These are phyloP conservation scores for Maudiozyma serrabonitensis DNA, from an alignment of 805 yeast species.

Conservation along the genomic window DNA sequence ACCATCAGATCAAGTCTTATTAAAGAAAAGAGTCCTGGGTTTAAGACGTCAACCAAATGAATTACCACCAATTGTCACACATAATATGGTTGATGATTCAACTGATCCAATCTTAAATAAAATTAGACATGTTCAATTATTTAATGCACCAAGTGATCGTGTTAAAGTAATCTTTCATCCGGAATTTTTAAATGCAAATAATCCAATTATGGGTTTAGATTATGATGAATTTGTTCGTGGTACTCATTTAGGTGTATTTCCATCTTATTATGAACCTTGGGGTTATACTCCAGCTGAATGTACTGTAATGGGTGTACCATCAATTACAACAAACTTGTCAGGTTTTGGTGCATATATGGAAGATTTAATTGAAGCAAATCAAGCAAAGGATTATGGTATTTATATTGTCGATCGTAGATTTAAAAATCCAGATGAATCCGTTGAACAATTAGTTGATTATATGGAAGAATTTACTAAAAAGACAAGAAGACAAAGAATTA, in stretches of 20 bases:
- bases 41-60: constrained; percentile 63
- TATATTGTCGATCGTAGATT: constrained; percentile 91
- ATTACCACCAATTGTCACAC: constrained; percentile 93
- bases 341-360: constrained; percentile 99
- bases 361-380: constrained; percentile 75
- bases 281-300: constrained; percentile 99
- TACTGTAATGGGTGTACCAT: constrained; percentile 98
- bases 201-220: constrained; percentile 86
- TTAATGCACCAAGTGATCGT: constrained; percentile 81
- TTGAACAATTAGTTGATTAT: constrained; percentile 77
- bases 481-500: constrained; percentile 93
- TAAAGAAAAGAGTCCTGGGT: constrained; percentile 89
- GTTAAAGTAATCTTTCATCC: constrained; percentile 97
- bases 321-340: constrained; percentile 88
- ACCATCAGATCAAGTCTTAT: constrained; percentile 77
- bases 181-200: constrained; percentile 87
- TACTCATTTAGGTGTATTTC: constrained; percentile 96
- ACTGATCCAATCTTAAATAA: constrained; percentile 87
- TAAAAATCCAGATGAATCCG: constrained; percentile 87
- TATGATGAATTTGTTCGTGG: constrained; percentile 98
- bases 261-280: constrained; percentile 98
- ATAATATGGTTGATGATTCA: constrained; percentile 89
- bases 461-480: constrained; percentile 85
- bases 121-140: constrained; percentile 81
- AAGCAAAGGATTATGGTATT: constrained; percentile 87